Conservation (phyloP, 1,284 basidiomycete species). For the Cutaneotrichosporon curvatum region DNA sequence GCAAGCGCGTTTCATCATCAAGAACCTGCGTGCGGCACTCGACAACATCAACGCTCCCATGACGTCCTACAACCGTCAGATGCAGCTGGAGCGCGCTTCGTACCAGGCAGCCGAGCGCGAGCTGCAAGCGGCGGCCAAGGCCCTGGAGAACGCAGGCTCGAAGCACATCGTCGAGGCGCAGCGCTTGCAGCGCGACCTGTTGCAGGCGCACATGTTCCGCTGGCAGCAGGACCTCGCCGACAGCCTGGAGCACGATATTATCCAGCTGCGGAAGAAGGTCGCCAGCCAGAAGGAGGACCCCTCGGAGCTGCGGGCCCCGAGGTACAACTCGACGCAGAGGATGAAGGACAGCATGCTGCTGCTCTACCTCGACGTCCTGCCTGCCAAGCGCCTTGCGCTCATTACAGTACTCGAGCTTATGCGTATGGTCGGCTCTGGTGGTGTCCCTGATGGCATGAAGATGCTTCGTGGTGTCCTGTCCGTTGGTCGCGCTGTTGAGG, state of each 20-base stretch:
- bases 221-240: conserved; percentile 66
- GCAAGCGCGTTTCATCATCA: conserved; percentile 52
- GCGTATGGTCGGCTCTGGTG: conserved; percentile 70
- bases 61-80: conserved; percentile 62
- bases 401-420: conserved; percentile 87
- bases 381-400: conserved; percentile 71
- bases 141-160: conserved; percentile 57
- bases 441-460: conserved; percentile 81
- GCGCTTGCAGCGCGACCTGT: conserved; percentile 46
- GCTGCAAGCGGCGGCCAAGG: conserved; percentile 59
- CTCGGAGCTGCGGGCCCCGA: not conserved
- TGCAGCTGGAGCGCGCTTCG: conserved; percentile 72
- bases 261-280: conserved; percentile 50
- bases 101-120: conserved; percentile 73
- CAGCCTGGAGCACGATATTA: conserved; percentile 56
- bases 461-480: conserved; percentile 73
- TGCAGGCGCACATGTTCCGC: conserved; percentile 78
- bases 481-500: conserved; percentile 79
- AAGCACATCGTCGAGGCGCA: conserved; percentile 42
- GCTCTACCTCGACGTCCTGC: conserved; percentile 65
- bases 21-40: conserved; percentile 58
- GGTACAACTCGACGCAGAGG: conserved; percentile 14
- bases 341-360: conserved; percentile 28
- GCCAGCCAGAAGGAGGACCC: conserved; percentile 9
- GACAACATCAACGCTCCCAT: conserved; percentile 58